These are phyloP conservation scores for Euryodendron excelsum DNA, from an alignment of 148 eudicot species.

Conservation along the genomic window DNA sequence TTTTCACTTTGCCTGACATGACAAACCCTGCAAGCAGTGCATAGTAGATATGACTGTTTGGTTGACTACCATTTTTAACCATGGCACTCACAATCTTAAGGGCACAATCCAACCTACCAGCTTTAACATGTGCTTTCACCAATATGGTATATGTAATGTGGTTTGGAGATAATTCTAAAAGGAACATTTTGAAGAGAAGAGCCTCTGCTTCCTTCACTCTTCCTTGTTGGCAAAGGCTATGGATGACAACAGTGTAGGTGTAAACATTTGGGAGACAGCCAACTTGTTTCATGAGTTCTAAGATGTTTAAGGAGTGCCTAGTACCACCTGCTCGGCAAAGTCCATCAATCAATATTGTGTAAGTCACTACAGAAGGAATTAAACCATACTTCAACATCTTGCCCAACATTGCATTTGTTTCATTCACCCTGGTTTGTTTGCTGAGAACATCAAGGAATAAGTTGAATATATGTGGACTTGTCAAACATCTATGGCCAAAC, in stretches of 20 bases:
- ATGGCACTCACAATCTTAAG: conserved; percentile 23
- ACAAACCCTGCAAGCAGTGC: conserved; percentile 23
- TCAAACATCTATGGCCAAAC: conserved; percentile 18
- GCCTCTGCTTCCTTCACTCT: conserved; percentile 25
- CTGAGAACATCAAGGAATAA: conserved; percentile 27
- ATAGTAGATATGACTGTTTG: conserved; percentile 13
- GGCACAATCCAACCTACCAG: conserved; percentile 21
- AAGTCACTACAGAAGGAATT: conserved; percentile 34
- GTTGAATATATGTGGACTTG: conserved; percentile 28
- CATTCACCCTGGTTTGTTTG: conserved; percentile 24
- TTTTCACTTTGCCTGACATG: not conserved
- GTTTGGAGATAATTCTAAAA: conserved; percentile 22
- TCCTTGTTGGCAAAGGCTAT: conserved; percentile 26
- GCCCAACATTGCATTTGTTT: conserved; percentile 26
- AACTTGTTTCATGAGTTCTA: conserved; percentile 23
- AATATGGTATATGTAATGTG: conserved; percentile 18
- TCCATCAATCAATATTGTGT: conserved; percentile 32
- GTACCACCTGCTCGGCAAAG: conserved; percentile 23
- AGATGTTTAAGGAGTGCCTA: conserved; percentile 6
- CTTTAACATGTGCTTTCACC: conserved; percentile 21
- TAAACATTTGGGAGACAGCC: conserved; percentile 31
- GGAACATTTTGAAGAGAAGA: conserved; percentile 20
- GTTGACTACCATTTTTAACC: conserved; percentile 21
- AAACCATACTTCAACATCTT: conserved; percentile 33
- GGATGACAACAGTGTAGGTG: conserved; percentile 25